Percentiles rank a stretch among this genome's conserved stretches.
These are phyloP conservation scores for Moricandia moricandioides DNA, from an alignment of 345 rosid genomes.

Conservation along the genomic window DNA sequence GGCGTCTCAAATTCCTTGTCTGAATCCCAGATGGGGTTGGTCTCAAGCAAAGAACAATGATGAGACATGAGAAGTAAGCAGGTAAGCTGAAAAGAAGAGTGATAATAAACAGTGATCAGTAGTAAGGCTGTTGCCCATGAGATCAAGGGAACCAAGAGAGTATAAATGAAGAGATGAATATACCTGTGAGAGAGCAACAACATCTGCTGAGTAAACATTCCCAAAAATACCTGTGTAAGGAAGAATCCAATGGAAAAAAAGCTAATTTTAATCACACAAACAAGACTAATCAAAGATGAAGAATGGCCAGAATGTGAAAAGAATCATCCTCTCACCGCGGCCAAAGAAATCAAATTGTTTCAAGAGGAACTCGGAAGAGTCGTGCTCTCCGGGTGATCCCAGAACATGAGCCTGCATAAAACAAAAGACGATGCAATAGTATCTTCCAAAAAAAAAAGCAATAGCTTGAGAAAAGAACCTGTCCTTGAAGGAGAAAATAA, in stretches of 20 bases:
- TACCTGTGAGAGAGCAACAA: constrained; percentile 74
- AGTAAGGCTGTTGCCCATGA: not conserved
- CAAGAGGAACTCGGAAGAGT: constrained; percentile 57
- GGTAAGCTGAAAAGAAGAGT: constrained; percentile 51
- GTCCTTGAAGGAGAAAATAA: constrained; percentile 79
- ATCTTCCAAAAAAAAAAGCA: constrained; percentile 38
- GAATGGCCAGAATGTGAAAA: not conserved
- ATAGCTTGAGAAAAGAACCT: constrained; percentile 44
- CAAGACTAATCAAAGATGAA: not conserved
- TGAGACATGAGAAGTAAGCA: constrained; percentile 68
- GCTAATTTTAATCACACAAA: not conserved
- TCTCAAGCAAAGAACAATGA: constrained; percentile 56
- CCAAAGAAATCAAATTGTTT: constrained; percentile 79
- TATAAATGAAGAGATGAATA: not conserved
- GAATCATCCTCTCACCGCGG: constrained; percentile 48
- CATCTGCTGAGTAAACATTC: constrained; percentile 59
- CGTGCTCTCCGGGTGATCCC: constrained; percentile 49
- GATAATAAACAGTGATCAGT: not conserved
- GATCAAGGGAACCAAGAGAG: constrained; percentile 10
- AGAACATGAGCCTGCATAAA: constrained; percentile 75
- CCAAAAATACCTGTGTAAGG: constrained; percentile 46
- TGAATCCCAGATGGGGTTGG: constrained; percentile 61
- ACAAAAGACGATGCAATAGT: not conserved
- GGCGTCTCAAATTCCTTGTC: constrained; percentile 41
- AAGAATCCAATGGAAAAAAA: not conserved